Conservation (phyloP, 495 filamentous ascomycete species). For the Penicillium riverlandense region DNA sequence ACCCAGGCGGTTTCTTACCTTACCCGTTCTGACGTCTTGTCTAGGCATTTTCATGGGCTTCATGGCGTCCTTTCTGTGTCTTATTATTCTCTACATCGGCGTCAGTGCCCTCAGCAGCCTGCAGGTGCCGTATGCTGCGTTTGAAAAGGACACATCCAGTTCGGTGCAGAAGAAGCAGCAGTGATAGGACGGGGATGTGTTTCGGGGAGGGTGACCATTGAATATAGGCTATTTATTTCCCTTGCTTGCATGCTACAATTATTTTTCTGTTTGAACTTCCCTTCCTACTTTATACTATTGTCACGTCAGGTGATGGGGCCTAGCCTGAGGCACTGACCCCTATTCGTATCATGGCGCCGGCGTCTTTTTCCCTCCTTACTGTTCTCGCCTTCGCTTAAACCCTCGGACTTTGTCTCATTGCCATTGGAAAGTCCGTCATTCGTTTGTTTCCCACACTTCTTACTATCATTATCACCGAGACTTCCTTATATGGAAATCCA, state of each 20-base stretch:
- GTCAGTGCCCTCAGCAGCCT: slow-evolving; percentile 70
- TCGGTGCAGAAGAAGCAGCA: slow-evolving; percentile 79
- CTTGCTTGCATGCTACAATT: slow-evolving; percentile 6
- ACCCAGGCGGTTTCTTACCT: background rate
- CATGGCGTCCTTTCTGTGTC: slow-evolving; percentile 56
- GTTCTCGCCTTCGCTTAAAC: too few species aligned
- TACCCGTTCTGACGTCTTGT: slow-evolving; percentile 5
- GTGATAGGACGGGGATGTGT: slow-evolving; percentile 14
- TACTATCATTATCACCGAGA: too few species aligned
- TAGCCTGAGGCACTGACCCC: too few species aligned
- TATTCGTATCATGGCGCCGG: too few species aligned
- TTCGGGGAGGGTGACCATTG: background rate
- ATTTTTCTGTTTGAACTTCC: background rate
- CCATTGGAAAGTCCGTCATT: too few species aligned
- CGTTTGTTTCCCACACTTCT: too few species aligned
- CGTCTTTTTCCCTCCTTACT: too few species aligned
- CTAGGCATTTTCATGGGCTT: slow-evolving; percentile 80
- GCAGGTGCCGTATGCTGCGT: slow-evolving; percentile 84
- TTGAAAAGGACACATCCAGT: slow-evolving; percentile 92
- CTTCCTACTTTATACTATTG: too few species aligned
- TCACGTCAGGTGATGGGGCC: too few species aligned
- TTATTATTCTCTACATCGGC: slow-evolving; percentile 71
- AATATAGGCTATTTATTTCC: background rate
- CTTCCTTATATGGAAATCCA: too few species aligned
- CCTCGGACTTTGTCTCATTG: too few species aligned